Base-by-base conservation (phyloP, 139 green algal species). In the Mychonastes homosphaera region DNA sequence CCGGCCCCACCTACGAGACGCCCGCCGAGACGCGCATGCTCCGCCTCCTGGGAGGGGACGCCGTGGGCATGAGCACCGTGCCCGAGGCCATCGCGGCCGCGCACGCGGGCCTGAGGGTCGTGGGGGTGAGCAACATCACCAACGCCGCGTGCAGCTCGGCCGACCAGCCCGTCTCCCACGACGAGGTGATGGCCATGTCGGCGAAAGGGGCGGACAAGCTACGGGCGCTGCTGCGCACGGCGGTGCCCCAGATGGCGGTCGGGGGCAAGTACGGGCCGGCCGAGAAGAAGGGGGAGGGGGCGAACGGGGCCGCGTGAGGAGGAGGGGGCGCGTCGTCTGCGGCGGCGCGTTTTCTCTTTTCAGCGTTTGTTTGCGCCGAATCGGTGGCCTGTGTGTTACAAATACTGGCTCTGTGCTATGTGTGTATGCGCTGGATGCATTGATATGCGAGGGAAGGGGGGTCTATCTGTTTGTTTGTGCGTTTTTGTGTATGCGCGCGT, bases 1-100 rank as follows among this genome's bases (percentile, higher is more conserved):
- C 30, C 13, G 63, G 63, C 1, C 63, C 63, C 8, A 70, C 53
- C 3, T 70, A 70, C 39, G 63, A 70, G 46, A 70, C 63, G 19
- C 63, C 52, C n/a, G 63, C 63, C 8, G 63, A 70, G 63, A 63
- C 47, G 9, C 44, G 54, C 28, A 63, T 70, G 63, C 28, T 70
- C 43, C 32, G 63, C 27, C 40, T 46, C 21, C 26, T 70, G 1
- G 63, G 63, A 3, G 63, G 36, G 7, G 63, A 63, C 36, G 63
- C 63, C n/a, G 63, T 70, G 13, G 63, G 63, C 10, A 70, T 70
- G 63, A 43, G 19, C 15, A 70, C 63, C 6, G 63, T 70, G 34
- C 63, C 63, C 10, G 63, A 70, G 51, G 63, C 63, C 13, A 70
- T 70, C 35, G 63, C 54, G 10, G 63, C 53, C 2, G 45, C 53